Evolutionary conservation across 176 grass and related monocot genomes (phyloP), one percentile per base, ranked within the genome.

Genomic region (Musa itinerans): DNA sequence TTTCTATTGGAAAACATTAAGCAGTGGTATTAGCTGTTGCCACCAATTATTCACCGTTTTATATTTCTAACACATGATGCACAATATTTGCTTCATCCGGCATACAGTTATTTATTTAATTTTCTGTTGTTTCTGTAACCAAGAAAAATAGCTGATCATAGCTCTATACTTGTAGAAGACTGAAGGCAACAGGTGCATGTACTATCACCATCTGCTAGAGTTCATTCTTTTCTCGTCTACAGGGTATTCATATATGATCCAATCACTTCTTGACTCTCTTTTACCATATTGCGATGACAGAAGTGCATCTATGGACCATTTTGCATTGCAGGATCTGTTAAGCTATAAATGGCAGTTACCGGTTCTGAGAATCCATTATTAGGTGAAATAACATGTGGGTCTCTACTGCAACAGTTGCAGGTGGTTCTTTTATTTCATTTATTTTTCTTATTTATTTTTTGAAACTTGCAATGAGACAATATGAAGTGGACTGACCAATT

Each of bases 371-470:
- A 86, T 13, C 80, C 75, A 49, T 76, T 65, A 67, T 68, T 62
- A 51, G 80, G 80, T 10, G 78, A 87, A 58, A 87, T 78, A 20
- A 92, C 90, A 15, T 99, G 95, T 2, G 88, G 88, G n/a, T 94
- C 91, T 64, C 94, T 99, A 77, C 86, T 99, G 63, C 91, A 99
- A 72, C 92, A 99, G 68, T 54, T 99, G 79, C 91, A 94, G 88
- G 95, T 99, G 79, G 13, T 1, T n/a, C 51, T 65, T 5, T 26
- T 72, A 34, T 25, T 81, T 79, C 55, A 72, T 62, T 14, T 70
- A 9, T 9, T 23, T 3, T 72, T 81, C 5, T 23, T 11, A 62
- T 76, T 62, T 12, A 63, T 24, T 53, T 54, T 14, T 14, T 62
- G 15, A 29, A 34, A 27, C 17, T 63, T 43, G 2, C 11, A 50